Percentiles rank a stretch among this genome's conserved stretches.
phyloP scores from a whole-genome alignment of 2,329 filamentous ascomycete species.

The Cladosporium austrohemisphaericum region DNA sequence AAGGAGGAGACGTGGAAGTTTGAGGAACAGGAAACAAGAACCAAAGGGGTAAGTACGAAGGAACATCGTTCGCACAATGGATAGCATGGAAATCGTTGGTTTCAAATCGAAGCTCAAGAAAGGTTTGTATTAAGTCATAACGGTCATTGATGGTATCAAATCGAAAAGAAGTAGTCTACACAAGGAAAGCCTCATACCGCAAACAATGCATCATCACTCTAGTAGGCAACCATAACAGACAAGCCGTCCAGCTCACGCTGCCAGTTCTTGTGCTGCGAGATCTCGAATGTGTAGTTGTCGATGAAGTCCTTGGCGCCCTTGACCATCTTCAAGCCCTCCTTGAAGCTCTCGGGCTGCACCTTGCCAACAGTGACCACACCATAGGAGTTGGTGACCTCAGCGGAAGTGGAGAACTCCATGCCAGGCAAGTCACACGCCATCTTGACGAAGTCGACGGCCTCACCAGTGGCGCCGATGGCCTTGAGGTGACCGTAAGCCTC shows the following conservation, averaged over 20 bases:
- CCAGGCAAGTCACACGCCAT: slow-evolving; percentile 45
- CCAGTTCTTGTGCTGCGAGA: slow-evolving; percentile 71
- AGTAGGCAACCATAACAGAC: slow-evolving; percentile 65
- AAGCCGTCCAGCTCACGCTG: slow-evolving; percentile 70
- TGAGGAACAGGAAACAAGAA: too few species aligned
- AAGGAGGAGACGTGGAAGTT: too few species aligned
- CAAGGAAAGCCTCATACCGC: too few species aligned
- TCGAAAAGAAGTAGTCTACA: too few species aligned
- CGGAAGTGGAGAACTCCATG: slow-evolving; percentile 48
- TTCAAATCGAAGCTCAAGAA: too few species aligned
- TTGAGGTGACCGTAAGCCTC: slow-evolving; percentile 82
- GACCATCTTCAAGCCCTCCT: slow-evolving; percentile 59
- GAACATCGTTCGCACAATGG: too few species aligned
- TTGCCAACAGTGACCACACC: slow-evolving; percentile 68
- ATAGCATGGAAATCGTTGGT: too few species aligned
- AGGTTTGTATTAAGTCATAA: too few species aligned
- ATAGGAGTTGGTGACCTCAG: slow-evolving; percentile 62
- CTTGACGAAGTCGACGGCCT: slow-evolving; percentile 63
- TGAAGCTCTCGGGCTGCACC: slow-evolving; percentile 54
- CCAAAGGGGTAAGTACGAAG: too few species aligned
- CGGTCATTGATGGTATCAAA: too few species aligned
- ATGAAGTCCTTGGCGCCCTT: slow-evolving; percentile 68
- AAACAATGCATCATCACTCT: too few species aligned
- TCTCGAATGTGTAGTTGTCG: slow-evolving; percentile 64
- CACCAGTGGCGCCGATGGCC: slow-evolving; percentile 70